Conservation (phyloP, 495 filamentous ascomycete genomes). For the Penicillium malachiteum region DNA sequence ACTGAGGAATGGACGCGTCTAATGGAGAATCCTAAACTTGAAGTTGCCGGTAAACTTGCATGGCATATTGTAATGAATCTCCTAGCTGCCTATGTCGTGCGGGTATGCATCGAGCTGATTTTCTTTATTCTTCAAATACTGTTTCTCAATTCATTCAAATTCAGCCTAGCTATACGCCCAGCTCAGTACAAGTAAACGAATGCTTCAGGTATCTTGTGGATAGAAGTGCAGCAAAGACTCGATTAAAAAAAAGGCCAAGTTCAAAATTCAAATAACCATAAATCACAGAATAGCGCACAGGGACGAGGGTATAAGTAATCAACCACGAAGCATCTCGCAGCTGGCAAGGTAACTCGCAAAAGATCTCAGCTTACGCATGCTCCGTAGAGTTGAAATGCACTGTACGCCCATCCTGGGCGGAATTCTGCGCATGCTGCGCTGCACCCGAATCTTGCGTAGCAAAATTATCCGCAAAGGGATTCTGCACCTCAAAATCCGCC, state of each 20-base stretch:
- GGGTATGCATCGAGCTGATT: no score
- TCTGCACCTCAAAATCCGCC: conserved; percentile 45
- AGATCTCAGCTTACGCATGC: conserved; percentile 13
- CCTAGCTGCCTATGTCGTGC: no score
- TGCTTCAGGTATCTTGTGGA: neutral
- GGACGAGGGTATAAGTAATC: conserved; percentile 18
- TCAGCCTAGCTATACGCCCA: no score
- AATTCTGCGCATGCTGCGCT: conserved; percentile 9
- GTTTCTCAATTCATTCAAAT: no score
- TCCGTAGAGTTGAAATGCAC: conserved; percentile 14
- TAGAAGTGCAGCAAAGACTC: neutral
- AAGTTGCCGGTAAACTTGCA: no score
- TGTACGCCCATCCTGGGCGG: neutral
- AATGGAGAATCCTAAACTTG: no score
- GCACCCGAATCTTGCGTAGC: conserved; percentile 19
- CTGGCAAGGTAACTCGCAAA: neutral
- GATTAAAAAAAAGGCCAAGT: neutral
- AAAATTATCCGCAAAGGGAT: conserved; percentile 45
- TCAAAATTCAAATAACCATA: neutral
- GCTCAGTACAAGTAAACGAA: no score
- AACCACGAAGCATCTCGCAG: conserved; percentile 4
- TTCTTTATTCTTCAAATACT: no score
- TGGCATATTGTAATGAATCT: no score
- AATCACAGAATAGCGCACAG: conserved; percentile 3
- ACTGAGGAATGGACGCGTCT: no score